phyloP scores from a whole-genome alignment of 768 basidiomycete species.

The Termitomyces sp. region DNA sequence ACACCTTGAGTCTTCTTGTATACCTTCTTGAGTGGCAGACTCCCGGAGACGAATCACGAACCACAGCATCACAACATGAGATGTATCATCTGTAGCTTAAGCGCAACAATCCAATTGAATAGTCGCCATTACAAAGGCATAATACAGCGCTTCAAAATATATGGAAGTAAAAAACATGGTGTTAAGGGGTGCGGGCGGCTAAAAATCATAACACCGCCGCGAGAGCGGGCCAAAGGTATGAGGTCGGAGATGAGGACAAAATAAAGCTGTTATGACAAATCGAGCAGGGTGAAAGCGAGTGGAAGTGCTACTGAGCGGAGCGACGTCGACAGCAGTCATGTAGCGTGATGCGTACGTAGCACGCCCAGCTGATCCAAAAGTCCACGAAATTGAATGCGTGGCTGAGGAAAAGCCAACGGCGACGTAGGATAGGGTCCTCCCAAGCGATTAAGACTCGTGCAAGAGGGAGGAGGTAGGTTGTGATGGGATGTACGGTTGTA shows the following conservation, averaged over 20 bases:
- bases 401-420: background rate
- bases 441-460: background rate
- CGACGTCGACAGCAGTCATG: background rate
- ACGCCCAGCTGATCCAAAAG: background rate
- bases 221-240: background rate
- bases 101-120: background rate
- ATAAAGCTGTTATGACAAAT: conserved; percentile 14
- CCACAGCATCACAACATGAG: background rate
- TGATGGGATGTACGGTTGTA: conserved; percentile 8
- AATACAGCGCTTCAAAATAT: conserved; percentile 8
- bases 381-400: background rate
- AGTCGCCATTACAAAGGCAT: background rate
- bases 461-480: background rate
- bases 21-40: background rate
- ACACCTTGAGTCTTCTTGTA: background rate
- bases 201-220: background rate
- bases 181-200: background rate
- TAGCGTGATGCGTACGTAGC: background rate
- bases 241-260: background rate
- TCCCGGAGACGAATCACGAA: background rate
- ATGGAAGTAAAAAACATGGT: background rate
- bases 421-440: background rate
- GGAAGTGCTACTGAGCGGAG: conserved; percentile 2
- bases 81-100: background rate
- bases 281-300: conserved; percentile 9